phyloP scores from a whole-genome alignment of 176 grass and related monocot genomes.

The Carex pumila region DNA sequence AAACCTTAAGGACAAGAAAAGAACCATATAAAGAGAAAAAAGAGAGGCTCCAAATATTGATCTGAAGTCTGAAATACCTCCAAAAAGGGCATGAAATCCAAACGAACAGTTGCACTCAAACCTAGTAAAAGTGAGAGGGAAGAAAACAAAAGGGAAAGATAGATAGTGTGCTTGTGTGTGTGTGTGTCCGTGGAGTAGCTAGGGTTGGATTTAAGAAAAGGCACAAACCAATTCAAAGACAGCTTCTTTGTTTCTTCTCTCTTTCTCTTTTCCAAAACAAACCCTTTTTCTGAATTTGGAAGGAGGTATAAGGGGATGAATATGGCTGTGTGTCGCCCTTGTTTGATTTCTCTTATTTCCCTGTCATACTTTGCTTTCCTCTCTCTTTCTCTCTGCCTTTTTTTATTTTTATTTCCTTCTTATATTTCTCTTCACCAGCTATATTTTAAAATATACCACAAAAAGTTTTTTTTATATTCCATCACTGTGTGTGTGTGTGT shows the following conservation, averaged over 20 bases:
- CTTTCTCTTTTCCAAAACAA: constrained; percentile 15
- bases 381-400: constrained; percentile 22
- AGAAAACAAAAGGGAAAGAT: constrained; percentile 46
- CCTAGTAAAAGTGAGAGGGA: constrained; percentile 57
- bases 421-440: constrained; percentile 10
- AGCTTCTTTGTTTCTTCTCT: constrained; percentile 31
- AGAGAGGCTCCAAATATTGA: constrained; percentile 38
- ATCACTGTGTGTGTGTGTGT: background rate
- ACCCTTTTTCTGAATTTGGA: constrained; percentile 23
- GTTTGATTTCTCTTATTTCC: constrained; percentile 77
- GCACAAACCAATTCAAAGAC: constrained; percentile 36
- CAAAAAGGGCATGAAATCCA: constrained; percentile 87
- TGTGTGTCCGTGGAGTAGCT: background rate
- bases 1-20: constrained; percentile 33
- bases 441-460: constrained; percentile 20
- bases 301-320: constrained; percentile 37
- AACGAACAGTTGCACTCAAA: constrained; percentile 93
- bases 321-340: constrained; percentile 56
- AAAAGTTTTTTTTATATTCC: background rate
- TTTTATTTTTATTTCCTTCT: background rate
- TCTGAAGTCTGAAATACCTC: constrained; percentile 55
- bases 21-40: constrained; percentile 36
- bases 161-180: background rate
- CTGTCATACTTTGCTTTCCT: constrained; percentile 69
- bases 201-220: constrained; percentile 38